Evolutionary conservation across 495 filamentous ascomycete genomes (phyloP).

Genomic region (Xylaria venustula): DNA sequence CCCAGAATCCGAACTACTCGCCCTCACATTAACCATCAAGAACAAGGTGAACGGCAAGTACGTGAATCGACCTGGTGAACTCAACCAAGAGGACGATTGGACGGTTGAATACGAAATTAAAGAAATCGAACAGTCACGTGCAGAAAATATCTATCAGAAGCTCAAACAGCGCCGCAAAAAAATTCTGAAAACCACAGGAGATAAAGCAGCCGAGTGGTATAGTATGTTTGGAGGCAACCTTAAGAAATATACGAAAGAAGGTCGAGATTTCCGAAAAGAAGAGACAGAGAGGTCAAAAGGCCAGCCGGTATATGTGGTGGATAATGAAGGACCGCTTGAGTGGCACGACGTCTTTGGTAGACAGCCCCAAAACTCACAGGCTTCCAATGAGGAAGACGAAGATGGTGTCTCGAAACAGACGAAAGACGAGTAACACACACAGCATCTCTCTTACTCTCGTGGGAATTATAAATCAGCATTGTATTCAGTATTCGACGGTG

Average conservation of each 20-base stretch:
- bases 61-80: slow-evolving; percentile 57
- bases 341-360: slow-evolving; percentile 32
- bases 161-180: slow-evolving; percentile 52
- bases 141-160: slow-evolving; percentile 48
- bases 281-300: slow-evolving; percentile 19
- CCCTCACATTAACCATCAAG: slow-evolving; percentile 64
- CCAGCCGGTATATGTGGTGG: slow-evolving; percentile 32
- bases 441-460: neutral
- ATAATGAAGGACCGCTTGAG: slow-evolving; percentile 16
- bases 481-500: too few species aligned
- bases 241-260: slow-evolving; percentile 19
- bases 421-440: neutral
- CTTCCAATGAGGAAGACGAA: neutral
- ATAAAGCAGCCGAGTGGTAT: slow-evolving; percentile 40
- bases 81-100: slow-evolving; percentile 54
- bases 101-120: slow-evolving; percentile 70
- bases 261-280: slow-evolving; percentile 25
- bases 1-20: slow-evolving; percentile 47
- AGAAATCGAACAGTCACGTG: slow-evolving; percentile 46
- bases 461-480: neutral
- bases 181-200: slow-evolving; percentile 24
- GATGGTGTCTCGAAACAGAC: neutral
- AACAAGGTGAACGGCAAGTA: slow-evolving; percentile 69
- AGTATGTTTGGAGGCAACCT: slow-evolving; percentile 37
- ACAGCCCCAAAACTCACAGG: neutral